A percentile compares a stretch with the other conserved stretches of the same genome.
Evolutionary conservation across 306 rosid species (phyloP).

Genomic region (Cyclanthera cordifolia): DNA sequence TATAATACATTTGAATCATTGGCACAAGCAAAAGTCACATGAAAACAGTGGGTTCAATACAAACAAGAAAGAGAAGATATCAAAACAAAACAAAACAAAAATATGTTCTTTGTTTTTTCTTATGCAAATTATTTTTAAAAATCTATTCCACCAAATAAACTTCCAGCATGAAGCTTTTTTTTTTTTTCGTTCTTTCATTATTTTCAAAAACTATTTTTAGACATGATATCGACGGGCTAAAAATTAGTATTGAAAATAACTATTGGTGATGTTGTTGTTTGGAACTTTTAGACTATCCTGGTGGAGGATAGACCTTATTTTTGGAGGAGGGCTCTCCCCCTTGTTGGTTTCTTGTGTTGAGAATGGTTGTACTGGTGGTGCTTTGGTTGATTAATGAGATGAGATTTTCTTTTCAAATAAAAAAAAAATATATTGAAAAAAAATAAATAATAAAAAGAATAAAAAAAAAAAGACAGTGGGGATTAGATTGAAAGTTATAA

Average conservation of each 20-base stretch:
- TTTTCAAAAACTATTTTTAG: not conserved
- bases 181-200: too few species aligned
- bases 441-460: too few species aligned
- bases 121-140: not conserved
- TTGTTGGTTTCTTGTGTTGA: too few species aligned
- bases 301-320: too few species aligned
- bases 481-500: conserved; percentile 1
- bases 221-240: not conserved
- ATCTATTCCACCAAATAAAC: not conserved
- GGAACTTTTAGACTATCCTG: too few species aligned
- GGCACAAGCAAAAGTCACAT: not conserved
- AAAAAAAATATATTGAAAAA: too few species aligned
- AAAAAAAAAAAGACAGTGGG: not conserved
- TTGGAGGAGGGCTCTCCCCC: too few species aligned
- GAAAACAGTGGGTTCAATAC: not conserved
- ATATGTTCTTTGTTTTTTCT: not conserved
- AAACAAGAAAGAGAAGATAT: not conserved
- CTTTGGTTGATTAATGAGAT: too few species aligned
- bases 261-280: too few species aligned
- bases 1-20: not conserved
- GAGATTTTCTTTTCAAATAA: too few species aligned
- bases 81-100: not conserved
- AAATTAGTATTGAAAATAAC: too few species aligned
- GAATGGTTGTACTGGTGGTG: too few species aligned
- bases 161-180: not conserved